phyloP scores from a whole-genome alignment of 441 rosid genomes.

The Brassica balearica region DNA sequence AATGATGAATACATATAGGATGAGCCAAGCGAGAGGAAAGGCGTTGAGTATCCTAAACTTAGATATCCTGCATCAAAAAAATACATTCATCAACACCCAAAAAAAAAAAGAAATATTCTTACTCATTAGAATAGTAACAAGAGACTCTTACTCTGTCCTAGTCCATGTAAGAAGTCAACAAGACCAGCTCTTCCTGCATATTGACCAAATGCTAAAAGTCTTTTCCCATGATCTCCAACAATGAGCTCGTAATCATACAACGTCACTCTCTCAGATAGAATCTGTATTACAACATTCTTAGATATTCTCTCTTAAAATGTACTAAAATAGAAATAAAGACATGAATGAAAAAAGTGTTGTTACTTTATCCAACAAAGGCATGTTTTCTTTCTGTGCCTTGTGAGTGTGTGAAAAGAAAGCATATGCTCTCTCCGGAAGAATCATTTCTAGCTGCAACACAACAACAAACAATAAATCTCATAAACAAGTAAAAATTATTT shows the following conservation, averaged over 20 bases:
- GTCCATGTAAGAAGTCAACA: slow-evolving; percentile 76
- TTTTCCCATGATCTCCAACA: slow-evolving; percentile 73
- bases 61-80: slow-evolving; percentile 64
- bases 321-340: neutral
- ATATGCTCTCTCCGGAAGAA: slow-evolving; percentile 87
- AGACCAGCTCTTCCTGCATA: slow-evolving; percentile 98
- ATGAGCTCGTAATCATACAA: slow-evolving; percentile 94
- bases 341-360: neutral
- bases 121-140: neutral
- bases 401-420: slow-evolving; percentile 97
- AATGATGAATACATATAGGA: slow-evolving; percentile 88
- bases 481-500: neutral
- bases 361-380: slow-evolving; percentile 93
- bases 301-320: neutral
- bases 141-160: slow-evolving; percentile 71
- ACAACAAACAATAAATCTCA: neutral
- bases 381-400: slow-evolving; percentile 92
- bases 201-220: slow-evolving; percentile 89
- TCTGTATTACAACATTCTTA: slow-evolving; percentile 48
- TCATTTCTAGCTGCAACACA: slow-evolving; percentile 70
- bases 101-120: neutral
- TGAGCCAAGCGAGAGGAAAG: slow-evolving; percentile 84
- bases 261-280: slow-evolving; percentile 70
- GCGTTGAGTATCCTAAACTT: slow-evolving; percentile 86
- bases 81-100: slow-evolving; percentile 25